Conservation (phyloP, 2,329 filamentous ascomycete genomes). For the Drechslerella dactyloides region DNA sequence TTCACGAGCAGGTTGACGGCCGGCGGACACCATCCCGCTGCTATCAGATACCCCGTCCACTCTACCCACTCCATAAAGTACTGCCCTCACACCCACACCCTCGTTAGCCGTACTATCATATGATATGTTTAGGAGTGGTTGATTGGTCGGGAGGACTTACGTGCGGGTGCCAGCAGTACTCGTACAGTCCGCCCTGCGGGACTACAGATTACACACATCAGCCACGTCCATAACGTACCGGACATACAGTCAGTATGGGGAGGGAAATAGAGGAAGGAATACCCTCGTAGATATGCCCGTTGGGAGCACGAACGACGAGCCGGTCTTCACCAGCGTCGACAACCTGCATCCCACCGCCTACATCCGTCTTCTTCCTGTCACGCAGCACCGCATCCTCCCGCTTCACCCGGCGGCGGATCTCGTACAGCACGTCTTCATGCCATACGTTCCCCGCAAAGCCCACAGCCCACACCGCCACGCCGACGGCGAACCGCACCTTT, state of each 20-base stretch:
- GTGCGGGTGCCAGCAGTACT: conserved; percentile 83
- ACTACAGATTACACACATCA: conserved; percentile 63
- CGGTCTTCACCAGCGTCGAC: conserved; percentile 69
- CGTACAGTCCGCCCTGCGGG: conserved; percentile 81
- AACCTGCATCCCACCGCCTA: conserved; percentile 56
- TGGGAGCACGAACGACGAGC: conserved; percentile 45
- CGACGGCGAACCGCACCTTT: conserved; percentile 64
- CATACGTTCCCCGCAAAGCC: conserved; percentile 82
- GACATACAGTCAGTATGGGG: no score
- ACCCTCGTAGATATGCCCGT: conserved; percentile 54
- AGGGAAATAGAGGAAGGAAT: neutral
- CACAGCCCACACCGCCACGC: conserved; percentile 75
- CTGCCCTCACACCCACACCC: conserved; percentile 19
- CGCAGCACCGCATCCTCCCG: conserved; percentile 63
- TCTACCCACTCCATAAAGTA: conserved; percentile 98
- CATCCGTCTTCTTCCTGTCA: conserved; percentile 41
- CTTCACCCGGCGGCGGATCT: conserved; percentile 76
- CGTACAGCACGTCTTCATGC: conserved; percentile 86
- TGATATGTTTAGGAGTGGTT: neutral
- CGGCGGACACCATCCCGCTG: conserved; percentile 70
- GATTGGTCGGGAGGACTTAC: conserved; percentile 51
- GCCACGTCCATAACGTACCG: no score
- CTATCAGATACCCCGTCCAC: conserved; percentile 87
- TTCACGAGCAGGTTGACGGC: conserved; percentile 84
- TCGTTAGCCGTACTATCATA: neutral